Percentiles rank a stretch among this genome's conserved stretches.
These are phyloP conservation scores for Phytophthora boehmeriae DNA, from an alignment of 352 stramenopile species.

Conservation along the genomic window DNA sequence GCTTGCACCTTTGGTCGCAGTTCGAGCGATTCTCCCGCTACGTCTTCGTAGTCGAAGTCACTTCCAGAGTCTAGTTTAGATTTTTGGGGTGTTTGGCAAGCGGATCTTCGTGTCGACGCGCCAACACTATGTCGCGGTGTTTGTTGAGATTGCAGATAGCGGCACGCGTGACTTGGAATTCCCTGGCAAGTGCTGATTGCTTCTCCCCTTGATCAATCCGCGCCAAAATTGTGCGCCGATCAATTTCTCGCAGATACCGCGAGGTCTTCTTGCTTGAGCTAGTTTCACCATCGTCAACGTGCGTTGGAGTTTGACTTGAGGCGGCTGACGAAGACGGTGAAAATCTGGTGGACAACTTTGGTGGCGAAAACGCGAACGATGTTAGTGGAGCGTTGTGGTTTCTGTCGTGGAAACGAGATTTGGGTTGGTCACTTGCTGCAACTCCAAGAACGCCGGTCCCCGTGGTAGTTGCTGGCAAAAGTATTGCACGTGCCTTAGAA, in stretches of 20 bases:
- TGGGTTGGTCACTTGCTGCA: not conserved
- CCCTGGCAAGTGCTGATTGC: slow-evolving; percentile 57
- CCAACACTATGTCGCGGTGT: slow-evolving; percentile 43
- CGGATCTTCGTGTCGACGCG: slow-evolving; percentile 46
- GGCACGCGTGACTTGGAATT: slow-evolving; percentile 60
- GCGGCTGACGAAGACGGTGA: slow-evolving; percentile 1
- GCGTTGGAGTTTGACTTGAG: not conserved
- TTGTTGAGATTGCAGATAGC: slow-evolving; percentile 70
- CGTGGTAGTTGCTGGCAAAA: too few relatives aligned
- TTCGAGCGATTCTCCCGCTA: not conserved
- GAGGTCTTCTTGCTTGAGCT: slow-evolving; percentile 35
- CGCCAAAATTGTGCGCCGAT: slow-evolving; percentile 50
- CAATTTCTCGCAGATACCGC: slow-evolving; percentile 53
- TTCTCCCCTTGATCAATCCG: slow-evolving; percentile 49
- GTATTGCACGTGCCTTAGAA: slow-evolving; percentile 23
- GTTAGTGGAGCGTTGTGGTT: slow-evolving; percentile 1
- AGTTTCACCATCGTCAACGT: slow-evolving; percentile 1
- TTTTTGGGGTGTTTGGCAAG: slow-evolving; percentile 50
- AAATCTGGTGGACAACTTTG: not conserved
- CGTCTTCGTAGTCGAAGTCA: slow-evolving; percentile 11
- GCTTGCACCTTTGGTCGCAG: not conserved
- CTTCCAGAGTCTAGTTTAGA: not conserved
- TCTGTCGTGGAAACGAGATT: not conserved
- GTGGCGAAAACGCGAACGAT: slow-evolving; percentile 1
- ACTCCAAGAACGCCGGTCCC: too few relatives aligned